Base-by-base conservation (phyloP, 2,329 filamentous ascomycete genomes). In the Monilinia vaccinii-corymbosi region DNA sequence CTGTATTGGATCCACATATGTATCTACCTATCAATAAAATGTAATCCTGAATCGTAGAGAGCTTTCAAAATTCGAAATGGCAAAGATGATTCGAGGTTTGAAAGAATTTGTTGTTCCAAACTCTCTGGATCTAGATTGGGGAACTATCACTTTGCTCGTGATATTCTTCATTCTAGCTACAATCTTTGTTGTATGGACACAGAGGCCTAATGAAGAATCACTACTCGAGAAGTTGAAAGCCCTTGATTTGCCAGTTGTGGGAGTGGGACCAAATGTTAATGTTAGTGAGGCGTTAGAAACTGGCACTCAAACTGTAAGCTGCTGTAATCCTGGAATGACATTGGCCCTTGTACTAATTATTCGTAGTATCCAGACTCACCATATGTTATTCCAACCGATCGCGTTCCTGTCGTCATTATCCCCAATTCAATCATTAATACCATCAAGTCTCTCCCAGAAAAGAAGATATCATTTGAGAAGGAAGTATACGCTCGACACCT, bases 371-470 rank as follows among this genome's bases (percentile, higher is more conserved):
- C 52, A 32, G 32, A 46, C n/a, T 45, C 52, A 13, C 52, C 52
- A 46, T 56, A 45, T 31, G 32, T 56, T 36, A 8, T 56, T 25
- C 52, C 52, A 18, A 40, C 32, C 28, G 52, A 46, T 45, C 52
- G 52, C 11, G 28, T 56, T n/a, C 52, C 52, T 45, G 23, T 56
- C 8, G 52, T 56, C 13, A 56, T 56, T 23, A 28, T 56, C 7
- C 52, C 52, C 13, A 44, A 56, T 45, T 56, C 52, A 23, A 21
- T 8, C 16, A 56, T 56, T 32, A 36, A 56, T 7, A 45, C 28
- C 28, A 56, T 56, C 32, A 56, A 56, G 31, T 56, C 52, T 56
- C 40, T 56, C 10, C 40, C 52, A 18, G 52, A 56, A 25, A 40
- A n/a, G 8, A 36, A 46, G 5, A 56, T 56, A 56, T 56, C 52